Evolutionary conservation across 2,329 filamentous ascomycete genomes (phyloP).

Genomic region (Leptographium procerum): DNA sequence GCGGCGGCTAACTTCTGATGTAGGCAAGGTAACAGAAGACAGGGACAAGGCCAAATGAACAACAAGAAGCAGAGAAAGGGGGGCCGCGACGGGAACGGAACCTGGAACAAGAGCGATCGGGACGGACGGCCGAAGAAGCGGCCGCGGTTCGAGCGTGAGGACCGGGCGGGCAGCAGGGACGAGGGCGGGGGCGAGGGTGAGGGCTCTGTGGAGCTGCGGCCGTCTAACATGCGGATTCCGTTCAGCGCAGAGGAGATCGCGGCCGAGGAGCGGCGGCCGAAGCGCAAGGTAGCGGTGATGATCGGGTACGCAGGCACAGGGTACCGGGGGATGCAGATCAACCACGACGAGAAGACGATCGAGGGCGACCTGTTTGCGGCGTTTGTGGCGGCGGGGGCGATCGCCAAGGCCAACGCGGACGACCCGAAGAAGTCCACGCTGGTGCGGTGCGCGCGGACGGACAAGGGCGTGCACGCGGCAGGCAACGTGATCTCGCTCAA

Average conservation of each 20-base stretch:
- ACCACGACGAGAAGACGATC: constrained; percentile 74
- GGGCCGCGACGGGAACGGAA: neutral
- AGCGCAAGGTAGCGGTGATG: constrained; percentile 92
- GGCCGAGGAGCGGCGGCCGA: constrained; percentile 69
- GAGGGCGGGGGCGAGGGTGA: neutral
- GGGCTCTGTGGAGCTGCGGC: constrained; percentile 24
- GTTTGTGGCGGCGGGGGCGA: constrained; percentile 81
- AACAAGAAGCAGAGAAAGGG: neutral
- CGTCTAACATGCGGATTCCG: constrained; percentile 44
- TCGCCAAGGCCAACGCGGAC: constrained; percentile 92
- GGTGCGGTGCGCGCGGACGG: constrained; percentile 85
- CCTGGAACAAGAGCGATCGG: neutral
- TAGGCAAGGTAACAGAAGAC: neutral
- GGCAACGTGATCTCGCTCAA: constrained; percentile 94
- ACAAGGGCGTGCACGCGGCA: constrained; percentile 94
- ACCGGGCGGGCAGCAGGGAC: neutral
- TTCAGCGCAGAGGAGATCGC: constrained; percentile 73
- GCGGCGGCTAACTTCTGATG: neutral
- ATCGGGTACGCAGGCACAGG: constrained; percentile 93
- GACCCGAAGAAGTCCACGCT: constrained; percentile 95
- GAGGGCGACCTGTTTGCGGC: constrained; percentile 91
- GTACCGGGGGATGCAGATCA: constrained; percentile 95
- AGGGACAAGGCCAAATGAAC: neutral
- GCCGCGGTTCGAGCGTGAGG: neutral
- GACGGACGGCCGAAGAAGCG: constrained; percentile 2